Evolutionary conservation across 352 stramenopile genomes (phyloP).

Genomic region (Globisporangium middletonii): DNA sequence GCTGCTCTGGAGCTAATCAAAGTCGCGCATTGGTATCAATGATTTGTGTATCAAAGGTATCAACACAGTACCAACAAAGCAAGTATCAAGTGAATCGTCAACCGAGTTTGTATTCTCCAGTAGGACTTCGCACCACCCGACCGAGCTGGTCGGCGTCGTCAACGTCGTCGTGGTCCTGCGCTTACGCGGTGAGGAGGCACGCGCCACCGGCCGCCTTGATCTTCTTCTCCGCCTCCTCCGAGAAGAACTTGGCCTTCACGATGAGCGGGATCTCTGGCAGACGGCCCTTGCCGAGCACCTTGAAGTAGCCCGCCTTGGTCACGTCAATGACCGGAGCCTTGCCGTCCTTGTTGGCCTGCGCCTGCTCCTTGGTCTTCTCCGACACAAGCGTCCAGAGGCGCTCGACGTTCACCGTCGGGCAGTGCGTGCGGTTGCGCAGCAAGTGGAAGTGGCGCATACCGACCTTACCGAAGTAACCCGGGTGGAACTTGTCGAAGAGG

Average conservation of each 20-base stretch:
- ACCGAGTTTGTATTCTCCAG: constrained; percentile 66
- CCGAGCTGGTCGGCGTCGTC: constrained; percentile 3
- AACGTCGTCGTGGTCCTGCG: constrained; percentile 22
- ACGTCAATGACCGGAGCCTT: constrained; percentile 99
- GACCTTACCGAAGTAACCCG: constrained; percentile 99
- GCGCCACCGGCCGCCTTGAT: constrained; percentile 99
- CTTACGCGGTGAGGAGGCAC: constrained; percentile 97
- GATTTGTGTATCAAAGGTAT: neutral
- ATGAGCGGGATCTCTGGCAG: constrained; percentile 97
- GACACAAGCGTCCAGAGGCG: constrained; percentile 98
- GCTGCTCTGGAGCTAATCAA: constrained; percentile 2
- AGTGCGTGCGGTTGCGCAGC: constrained; percentile 95
- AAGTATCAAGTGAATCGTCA: constrained; percentile 9
- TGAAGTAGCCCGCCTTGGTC: constrained; percentile 97
- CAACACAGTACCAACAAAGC: neutral
- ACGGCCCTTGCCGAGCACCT: constrained; percentile 99
- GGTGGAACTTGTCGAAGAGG: constrained; percentile 99
- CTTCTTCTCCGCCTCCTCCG: constrained; percentile 99
- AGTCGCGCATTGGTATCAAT: too few relatives aligned
- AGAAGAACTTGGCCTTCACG: constrained; percentile 99
- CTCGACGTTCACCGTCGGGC: constrained; percentile 98
- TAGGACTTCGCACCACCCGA: constrained; percentile 68
- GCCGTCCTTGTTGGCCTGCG: constrained; percentile 91
- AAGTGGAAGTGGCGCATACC: constrained; percentile 99
- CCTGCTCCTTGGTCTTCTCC: constrained; percentile 96